Evolutionary conservation across 2,329 filamentous ascomycete genomes (phyloP), one percentile per base, ranked within the genome.

Genomic region (Aspergillus unguis): DNA sequence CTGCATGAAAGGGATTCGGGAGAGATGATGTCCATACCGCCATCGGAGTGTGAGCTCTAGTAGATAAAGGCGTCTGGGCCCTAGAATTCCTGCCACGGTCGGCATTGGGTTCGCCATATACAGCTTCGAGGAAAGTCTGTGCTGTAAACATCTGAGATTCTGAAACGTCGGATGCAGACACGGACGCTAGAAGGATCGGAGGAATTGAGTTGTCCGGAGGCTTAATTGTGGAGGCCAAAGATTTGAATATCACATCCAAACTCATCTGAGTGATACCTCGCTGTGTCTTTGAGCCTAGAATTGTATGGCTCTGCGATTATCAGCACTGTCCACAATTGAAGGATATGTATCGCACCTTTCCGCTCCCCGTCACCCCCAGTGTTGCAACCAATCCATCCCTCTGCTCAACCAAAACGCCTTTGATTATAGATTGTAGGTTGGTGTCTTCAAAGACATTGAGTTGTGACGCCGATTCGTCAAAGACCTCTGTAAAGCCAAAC

Each of bases 401-500:
- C 17, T 91, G 90, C 58, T 94, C 87, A 46, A 85, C 83, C 32
- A 99, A 69, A 3, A 96, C 91, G 23, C 90, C 90, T 63, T 92
- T 85, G 5, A 96, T 81, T 40, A 96, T 77, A 1, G 84, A 80
- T 10, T 87, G 75, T 41, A 96, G 83, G 26, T 87, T 86, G 0
- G 87, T 89, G 64, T 86, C 86, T 59, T 90, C 81, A 67, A 99
- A 96, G 7, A 99, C 75, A 64, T 96, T 90, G 28, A 94, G 77
- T 67, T 99, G 94, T 5, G 82, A 83, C 1, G 90, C 85, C 63
- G 87, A 80, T 66, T 97, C 92, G 62, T 95, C 88, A 62, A 97
- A 96, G 1, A 99, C 91, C 57, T 85, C 85, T 0, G 94, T 99
- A 67, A 99, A 99, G 1, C 86, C 89, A 68, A 97, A 99, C 67